phyloP scores from a whole-genome alignment of 257 asterid species.

The Paulownia fortunei region DNA sequence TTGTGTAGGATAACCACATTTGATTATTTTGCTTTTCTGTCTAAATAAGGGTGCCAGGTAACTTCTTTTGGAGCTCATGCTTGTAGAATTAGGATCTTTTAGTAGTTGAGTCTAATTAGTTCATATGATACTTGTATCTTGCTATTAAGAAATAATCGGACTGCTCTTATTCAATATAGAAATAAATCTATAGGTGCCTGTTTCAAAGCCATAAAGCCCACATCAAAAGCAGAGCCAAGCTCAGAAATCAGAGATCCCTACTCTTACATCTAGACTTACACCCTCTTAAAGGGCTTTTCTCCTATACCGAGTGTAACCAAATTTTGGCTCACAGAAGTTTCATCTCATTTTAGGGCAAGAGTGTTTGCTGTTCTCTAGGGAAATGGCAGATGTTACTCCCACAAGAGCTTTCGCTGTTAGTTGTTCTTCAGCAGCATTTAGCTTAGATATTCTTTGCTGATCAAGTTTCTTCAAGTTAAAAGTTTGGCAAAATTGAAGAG shows the following conservation, averaged over 20 bases:
- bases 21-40: not conserved
- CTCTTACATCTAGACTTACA: slow-evolving; percentile 5
- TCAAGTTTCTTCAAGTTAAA: slow-evolving; percentile 10
- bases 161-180: slow-evolving; percentile 12
- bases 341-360: not conserved
- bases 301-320: slow-evolving; percentile 4
- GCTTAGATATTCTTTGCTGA: not conserved
- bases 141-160: not conserved
- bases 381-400: not conserved
- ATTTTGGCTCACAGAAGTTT: not conserved
- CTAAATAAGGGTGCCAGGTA: not conserved
- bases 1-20: not conserved
- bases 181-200: not conserved
- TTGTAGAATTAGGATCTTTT: slow-evolving; percentile 11
- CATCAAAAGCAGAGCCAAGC: slow-evolving; percentile 3
- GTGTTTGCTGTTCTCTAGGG: slow-evolving; percentile 8
- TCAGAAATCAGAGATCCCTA: not conserved
- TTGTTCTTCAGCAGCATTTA: slow-evolving; percentile 1
- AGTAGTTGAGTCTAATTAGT: not conserved
- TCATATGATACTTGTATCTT: not conserved
- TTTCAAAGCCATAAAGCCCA: slow-evolving; percentile 24
- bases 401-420: not conserved
- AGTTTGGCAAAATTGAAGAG: slow-evolving; percentile 3
- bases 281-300: not conserved
- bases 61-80: slow-evolving; percentile 7